These are phyloP conservation scores for Vitellaria paradoxa DNA, from an alignment of 179 eudicot genomes.

Conservation along the genomic window DNA sequence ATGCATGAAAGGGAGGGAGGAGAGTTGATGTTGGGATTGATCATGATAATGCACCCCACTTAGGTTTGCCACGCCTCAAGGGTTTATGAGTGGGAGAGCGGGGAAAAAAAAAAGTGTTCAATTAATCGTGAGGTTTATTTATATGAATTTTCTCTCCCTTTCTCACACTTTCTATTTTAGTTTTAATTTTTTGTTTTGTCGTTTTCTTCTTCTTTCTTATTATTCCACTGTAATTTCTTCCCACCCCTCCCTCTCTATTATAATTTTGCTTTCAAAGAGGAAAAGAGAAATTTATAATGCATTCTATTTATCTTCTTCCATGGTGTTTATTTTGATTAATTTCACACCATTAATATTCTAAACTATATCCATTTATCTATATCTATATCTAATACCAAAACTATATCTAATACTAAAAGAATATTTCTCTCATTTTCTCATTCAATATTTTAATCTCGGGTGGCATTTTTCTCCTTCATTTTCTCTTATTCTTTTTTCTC, in stretches of 20 bases:
- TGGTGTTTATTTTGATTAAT: background rate
- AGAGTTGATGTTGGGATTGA: conserved; percentile 15
- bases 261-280: background rate
- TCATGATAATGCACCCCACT: conserved; percentile 43
- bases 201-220: background rate
- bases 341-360: no score
- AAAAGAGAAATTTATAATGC: background rate
- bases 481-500: no score
- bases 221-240: conserved; percentile 2
- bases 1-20: conserved; percentile 7
- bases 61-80: conserved; percentile 38
- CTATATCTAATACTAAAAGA: no score
- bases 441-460: no score
- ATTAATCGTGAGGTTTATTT: conserved; percentile 6
- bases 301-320: background rate
- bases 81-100: conserved; percentile 14
- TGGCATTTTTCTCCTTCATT: no score
- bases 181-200: background rate
- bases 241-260: conserved; percentile 7
- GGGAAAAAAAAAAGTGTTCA: background rate
- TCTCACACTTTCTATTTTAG: background rate
- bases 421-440: no score
- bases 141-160: conserved; percentile 8
- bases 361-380: no score
- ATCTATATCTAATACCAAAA: no score